These are phyloP conservation scores for Nakazawaea ambrosiae DNA, from an alignment of 805 yeast genomes.

Conservation along the genomic window DNA sequence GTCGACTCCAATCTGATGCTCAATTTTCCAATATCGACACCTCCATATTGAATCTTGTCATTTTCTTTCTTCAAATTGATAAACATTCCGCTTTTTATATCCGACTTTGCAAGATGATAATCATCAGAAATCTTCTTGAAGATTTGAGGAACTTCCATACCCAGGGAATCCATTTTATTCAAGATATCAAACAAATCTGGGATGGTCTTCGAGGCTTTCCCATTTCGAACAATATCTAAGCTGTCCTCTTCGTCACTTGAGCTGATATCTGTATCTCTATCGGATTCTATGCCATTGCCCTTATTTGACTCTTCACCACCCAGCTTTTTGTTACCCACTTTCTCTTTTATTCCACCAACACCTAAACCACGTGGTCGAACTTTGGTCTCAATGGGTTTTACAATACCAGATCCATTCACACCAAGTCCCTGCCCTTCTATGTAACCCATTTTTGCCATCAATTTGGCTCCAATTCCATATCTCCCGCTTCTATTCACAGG, in stretches of 20 bases:
- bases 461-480: conserved; percentile 82
- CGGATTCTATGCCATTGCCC: too few relatives aligned
- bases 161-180: conserved; percentile 26
- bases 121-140: conserved; percentile 29
- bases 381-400: conserved; percentile 70
- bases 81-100: conserved; percentile 7
- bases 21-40: conserved; percentile 9
- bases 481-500: conserved; percentile 13
- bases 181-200: conserved; percentile 31
- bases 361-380: conserved; percentile 65
- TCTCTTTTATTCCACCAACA: conserved; percentile 54
- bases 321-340: too few relatives aligned
- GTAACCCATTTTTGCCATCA: conserved; percentile 84
- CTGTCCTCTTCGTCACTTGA: background rate
- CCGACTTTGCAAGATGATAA: conserved; percentile 1
- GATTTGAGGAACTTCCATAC: conserved; percentile 27
- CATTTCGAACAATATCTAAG: background rate
- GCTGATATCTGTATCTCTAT: conserved; percentile 15
- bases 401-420: conserved; percentile 59
- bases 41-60: background rate
- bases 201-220: background rate
- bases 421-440: conserved; percentile 85
- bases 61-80: conserved; percentile 5
- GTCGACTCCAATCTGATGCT: conserved; percentile 15
- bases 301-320: too few relatives aligned